These are phyloP conservation scores for Hansenula lynferdii DNA, from an alignment of 1,139 yeast genomes.

Conservation along the genomic window DNA sequence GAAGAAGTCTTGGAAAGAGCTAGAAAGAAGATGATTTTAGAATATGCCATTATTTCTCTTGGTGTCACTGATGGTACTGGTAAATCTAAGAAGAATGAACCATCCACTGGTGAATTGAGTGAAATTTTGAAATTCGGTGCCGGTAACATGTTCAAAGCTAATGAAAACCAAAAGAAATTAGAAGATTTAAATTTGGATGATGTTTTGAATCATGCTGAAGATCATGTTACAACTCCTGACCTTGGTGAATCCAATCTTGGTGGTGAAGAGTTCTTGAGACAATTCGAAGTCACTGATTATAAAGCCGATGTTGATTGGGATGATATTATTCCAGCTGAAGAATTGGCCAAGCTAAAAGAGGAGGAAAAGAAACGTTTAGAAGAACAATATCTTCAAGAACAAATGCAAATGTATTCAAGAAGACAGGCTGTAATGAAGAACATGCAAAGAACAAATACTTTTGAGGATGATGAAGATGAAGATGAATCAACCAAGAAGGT, in stretches of 20 bases:
- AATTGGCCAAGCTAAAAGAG: slow-evolving; percentile 80
- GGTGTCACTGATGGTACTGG: slow-evolving; percentile 72
- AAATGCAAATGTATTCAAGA: slow-evolving; percentile 80
- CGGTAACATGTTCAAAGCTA: slow-evolving; percentile 93
- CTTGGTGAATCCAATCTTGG: slow-evolving; percentile 95
- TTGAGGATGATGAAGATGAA: slow-evolving; percentile 34
- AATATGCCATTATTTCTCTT: slow-evolving; percentile 92
- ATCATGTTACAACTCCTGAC: slow-evolving; percentile 94
- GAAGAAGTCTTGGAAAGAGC: slow-evolving; percentile 97
- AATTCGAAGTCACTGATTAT: slow-evolving; percentile 97
- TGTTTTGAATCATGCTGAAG: slow-evolving; percentile 95
- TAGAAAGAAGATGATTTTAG: slow-evolving; percentile 94
- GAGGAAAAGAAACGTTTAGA: slow-evolving; percentile 86
- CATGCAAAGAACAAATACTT: slow-evolving; percentile 38
- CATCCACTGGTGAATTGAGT: slow-evolving; percentile 77
- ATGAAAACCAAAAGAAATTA: slow-evolving; percentile 87
- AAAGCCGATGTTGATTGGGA: slow-evolving; percentile 99
- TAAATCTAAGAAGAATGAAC: slow-evolving; percentile 57
- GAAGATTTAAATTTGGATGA: slow-evolving; percentile 96
- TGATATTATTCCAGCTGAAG: slow-evolving; percentile 97
- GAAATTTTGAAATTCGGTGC: slow-evolving; percentile 98
- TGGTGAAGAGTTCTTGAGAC: slow-evolving; percentile 95
- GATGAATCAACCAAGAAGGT: slow-evolving; percentile 29
- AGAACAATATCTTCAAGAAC: slow-evolving; percentile 83
- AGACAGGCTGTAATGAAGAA: slow-evolving; percentile 70